These are phyloP conservation scores for Candida gorgasii DNA, from an alignment of 805 yeast genomes.

Conservation along the genomic window DNA sequence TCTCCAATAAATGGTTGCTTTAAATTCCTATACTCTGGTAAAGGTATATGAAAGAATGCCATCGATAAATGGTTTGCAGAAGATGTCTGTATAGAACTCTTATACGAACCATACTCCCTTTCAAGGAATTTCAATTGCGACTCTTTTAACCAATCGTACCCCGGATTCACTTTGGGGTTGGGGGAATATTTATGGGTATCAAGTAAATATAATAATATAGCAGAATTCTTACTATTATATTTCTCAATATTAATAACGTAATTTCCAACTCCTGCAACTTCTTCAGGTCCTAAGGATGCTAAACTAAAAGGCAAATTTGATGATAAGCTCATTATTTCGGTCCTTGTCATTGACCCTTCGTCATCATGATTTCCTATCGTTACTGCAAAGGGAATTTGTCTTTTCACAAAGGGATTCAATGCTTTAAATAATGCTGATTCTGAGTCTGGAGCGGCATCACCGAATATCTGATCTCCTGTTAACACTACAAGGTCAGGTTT, in stretches of 20 bases:
- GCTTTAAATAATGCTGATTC: slow-evolving; percentile 81
- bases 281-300: slow-evolving; percentile 61
- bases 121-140: slow-evolving; percentile 63
- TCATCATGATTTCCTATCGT: slow-evolving; percentile 94
- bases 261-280: slow-evolving; percentile 82
- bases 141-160: slow-evolving; percentile 84
- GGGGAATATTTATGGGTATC: slow-evolving; percentile 82
- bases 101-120: slow-evolving; percentile 24
- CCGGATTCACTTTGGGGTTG: slow-evolving; percentile 65
- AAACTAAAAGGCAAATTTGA: slow-evolving; percentile 66
- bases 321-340: slow-evolving; percentile 59
- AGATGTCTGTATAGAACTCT: slow-evolving; percentile 28
- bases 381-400: slow-evolving; percentile 80
- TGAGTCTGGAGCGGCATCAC: slow-evolving; percentile 76
- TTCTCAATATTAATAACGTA: slow-evolving; percentile 56
- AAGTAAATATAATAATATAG: slow-evolving; percentile 61
- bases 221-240: slow-evolving; percentile 36
- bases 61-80: slow-evolving; percentile 60
- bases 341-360: slow-evolving; percentile 69
- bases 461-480: slow-evolving; percentile 92
- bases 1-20: slow-evolving; percentile 57
- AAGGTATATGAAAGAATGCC: slow-evolving; percentile 94
- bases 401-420: slow-evolving; percentile 61
- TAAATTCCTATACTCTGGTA: slow-evolving; percentile 73
- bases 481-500: slow-evolving; percentile 81